phyloP scores from a whole-genome alignment of 73 alveolate species.

The Symbiodinium natans region DNA sequence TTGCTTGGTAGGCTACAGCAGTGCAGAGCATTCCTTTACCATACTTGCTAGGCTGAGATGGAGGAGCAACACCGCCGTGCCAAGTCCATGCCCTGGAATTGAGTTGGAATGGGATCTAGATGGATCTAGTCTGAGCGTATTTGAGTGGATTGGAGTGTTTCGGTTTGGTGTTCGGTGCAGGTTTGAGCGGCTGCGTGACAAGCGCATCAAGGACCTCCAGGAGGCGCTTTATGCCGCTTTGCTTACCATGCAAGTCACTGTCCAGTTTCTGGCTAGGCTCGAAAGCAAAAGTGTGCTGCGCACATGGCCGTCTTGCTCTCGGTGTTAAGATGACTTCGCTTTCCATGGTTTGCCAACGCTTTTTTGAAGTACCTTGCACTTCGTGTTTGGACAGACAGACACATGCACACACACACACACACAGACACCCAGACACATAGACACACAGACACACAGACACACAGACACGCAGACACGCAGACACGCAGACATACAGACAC shows the following conservation, averaged over 20 bases:
- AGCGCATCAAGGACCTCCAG: conserved; percentile 69
- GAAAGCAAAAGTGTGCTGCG: conserved; percentile 60
- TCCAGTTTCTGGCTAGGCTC: background rate
- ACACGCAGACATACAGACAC: no score
- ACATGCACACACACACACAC: background rate
- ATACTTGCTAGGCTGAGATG: conserved; percentile 78
- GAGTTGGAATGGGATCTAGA: background rate
- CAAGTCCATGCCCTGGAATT: background rate
- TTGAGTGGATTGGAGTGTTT: no score
- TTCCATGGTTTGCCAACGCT: background rate
- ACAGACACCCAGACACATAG: background rate
- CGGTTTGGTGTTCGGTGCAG: no score
- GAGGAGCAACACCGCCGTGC: conserved; percentile 91
- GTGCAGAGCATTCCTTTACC: no score
- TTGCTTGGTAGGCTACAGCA: no score
- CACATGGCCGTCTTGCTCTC: conserved; percentile 51
- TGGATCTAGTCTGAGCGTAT: background rate
- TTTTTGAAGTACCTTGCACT: background rate
- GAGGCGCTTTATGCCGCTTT: conserved; percentile 3
- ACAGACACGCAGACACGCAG: no score
- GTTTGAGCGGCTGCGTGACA: conserved; percentile 90
- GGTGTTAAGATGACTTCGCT: no score
- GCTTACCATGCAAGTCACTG: background rate
- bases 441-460: background rate
- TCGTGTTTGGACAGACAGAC: background rate